Conservation (phyloP, 495 filamentous ascomycete genomes). For the Baudoinia panamericana region DNA sequence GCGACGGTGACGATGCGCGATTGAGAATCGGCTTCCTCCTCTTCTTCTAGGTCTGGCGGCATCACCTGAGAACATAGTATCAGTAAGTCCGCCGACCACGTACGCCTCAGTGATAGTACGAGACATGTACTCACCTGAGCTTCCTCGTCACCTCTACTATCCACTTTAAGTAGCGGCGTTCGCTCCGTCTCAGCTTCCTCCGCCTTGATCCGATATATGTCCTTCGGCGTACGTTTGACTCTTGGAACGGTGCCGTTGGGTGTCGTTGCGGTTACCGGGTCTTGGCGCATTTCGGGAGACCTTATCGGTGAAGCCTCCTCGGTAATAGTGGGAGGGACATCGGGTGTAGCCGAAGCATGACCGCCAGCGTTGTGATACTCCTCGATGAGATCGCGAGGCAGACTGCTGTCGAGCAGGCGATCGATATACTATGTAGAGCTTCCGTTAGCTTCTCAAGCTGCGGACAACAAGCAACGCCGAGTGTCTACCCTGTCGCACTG, state of each 20-base stretch:
- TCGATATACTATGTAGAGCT: no score
- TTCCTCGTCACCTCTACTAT: constrained; percentile 26
- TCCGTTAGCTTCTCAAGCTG: no score
- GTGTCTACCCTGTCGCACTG: no score
- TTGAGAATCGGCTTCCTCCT: constrained; percentile 49
- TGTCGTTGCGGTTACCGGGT: background rate
- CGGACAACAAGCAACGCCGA: no score
- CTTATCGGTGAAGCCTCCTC: constrained; percentile 12
- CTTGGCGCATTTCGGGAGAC: constrained; percentile 8
- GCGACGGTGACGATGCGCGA: constrained; percentile 60
- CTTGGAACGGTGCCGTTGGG: constrained; percentile 27
- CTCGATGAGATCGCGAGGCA: constrained; percentile 73
- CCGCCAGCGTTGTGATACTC: constrained; percentile 49
- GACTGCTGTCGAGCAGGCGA: constrained; percentile 72
- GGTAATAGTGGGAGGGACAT: constrained; percentile 16
- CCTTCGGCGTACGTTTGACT: constrained; percentile 65
- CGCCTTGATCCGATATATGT: constrained; percentile 52
- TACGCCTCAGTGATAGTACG: no score
- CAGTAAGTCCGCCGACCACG: no score
- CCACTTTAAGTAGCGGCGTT: constrained; percentile 44
- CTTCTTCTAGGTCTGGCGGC: constrained; percentile 31
- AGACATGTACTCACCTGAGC: constrained; percentile 2
- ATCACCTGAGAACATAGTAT: constrained; percentile 6
- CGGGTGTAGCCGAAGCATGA: constrained; percentile 20
- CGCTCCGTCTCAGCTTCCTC: constrained; percentile 34